These are phyloP conservation scores for Leccinum truebloodii DNA, from an alignment of 768 basidiomycete genomes.

Conservation along the genomic window DNA sequence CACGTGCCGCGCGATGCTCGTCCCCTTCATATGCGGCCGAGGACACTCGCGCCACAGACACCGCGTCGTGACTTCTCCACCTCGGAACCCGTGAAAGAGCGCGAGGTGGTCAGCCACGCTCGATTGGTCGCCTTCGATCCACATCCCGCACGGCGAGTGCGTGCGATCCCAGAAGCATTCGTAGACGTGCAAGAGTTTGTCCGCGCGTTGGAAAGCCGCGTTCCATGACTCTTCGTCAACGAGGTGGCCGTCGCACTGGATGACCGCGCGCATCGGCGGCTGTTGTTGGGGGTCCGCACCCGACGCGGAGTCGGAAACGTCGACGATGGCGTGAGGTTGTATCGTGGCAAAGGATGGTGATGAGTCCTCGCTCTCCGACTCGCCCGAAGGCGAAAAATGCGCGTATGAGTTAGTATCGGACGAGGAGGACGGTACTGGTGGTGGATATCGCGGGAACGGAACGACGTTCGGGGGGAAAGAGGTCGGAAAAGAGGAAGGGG, in stretches of 20 bases:
- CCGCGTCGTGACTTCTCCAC: slow-evolving; percentile 32
- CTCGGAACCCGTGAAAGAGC: slow-evolving; percentile 32
- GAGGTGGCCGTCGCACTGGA: slow-evolving; percentile 28
- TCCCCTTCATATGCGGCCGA: slow-evolving; percentile 32
- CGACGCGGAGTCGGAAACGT: slow-evolving; percentile 11
- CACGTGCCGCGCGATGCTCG: slow-evolving; percentile 35
- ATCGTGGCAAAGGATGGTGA: slow-evolving; percentile 10
- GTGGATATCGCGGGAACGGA: slow-evolving; percentile 24
- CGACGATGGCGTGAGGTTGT: slow-evolving; percentile 22
- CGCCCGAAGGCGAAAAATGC: slow-evolving; percentile 21
- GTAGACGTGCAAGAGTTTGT: slow-evolving; percentile 30
- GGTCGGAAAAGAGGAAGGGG: slow-evolving; percentile 8
- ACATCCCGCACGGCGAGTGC: slow-evolving; percentile 32
- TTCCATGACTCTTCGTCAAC: slow-evolving; percentile 33
- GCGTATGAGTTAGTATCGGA: slow-evolving; percentile 14
- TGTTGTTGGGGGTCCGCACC: slow-evolving; percentile 1
- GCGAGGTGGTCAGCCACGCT: slow-evolving; percentile 35
- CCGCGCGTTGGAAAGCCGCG: slow-evolving; percentile 21
- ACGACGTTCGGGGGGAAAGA: slow-evolving; percentile 12
- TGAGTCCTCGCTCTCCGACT: slow-evolving; percentile 27
- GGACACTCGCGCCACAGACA: slow-evolving; percentile 35
- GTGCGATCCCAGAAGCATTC: slow-evolving; percentile 32
- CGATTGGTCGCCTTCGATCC: slow-evolving; percentile 37
- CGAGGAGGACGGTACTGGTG: slow-evolving; percentile 2
- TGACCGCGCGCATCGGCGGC: slow-evolving; percentile 15